These are phyloP conservation scores for Volvariella volvacea DNA, from an alignment of 1,284 basidiomycete genomes.

Conservation along the genomic window DNA sequence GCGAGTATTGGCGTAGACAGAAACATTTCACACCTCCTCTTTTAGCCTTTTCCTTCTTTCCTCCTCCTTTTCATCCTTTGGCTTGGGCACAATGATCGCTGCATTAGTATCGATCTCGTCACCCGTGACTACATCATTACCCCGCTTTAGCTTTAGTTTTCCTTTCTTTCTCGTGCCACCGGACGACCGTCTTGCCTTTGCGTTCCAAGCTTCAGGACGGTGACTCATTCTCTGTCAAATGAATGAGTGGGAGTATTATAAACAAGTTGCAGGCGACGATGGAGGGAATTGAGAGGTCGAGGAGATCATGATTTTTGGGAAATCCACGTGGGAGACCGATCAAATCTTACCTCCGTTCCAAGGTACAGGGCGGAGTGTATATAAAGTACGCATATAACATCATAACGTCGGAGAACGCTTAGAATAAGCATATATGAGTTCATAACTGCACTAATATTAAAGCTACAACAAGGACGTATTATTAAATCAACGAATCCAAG, in stretches of 20 bases:
- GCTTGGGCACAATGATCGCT: conserved; percentile 50
- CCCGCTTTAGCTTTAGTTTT: conserved; percentile 24
- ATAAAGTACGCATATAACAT: no score
- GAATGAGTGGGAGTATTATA: background rate
- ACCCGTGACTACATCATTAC: conserved; percentile 17
- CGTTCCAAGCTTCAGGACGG: conserved; percentile 43
- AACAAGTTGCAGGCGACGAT: no score
- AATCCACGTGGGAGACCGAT: no score
- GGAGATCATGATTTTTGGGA: no score
- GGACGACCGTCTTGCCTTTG: conserved; percentile 55
- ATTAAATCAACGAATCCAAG: no score
- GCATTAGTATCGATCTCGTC: conserved; percentile 47
- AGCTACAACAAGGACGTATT: no score
- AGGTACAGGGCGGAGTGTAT: no score
- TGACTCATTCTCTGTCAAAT: conserved; percentile 8
- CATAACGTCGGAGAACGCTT: no score
- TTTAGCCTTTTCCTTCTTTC: conserved; percentile 54
- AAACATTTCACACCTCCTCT: conserved; percentile 45
- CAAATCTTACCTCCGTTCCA: no score
- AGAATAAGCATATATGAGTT: no score
- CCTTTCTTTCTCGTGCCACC: conserved; percentile 51
- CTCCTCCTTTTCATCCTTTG: conserved; percentile 51
- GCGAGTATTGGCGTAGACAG: conserved; percentile 6
- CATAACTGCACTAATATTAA: no score
- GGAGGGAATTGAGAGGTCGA: no score